Evolutionary conservation across 129 eudicot genomes (phyloP), one percentile per base, ranked within the genome.

Genomic region (Calendula officinalis): DNA sequence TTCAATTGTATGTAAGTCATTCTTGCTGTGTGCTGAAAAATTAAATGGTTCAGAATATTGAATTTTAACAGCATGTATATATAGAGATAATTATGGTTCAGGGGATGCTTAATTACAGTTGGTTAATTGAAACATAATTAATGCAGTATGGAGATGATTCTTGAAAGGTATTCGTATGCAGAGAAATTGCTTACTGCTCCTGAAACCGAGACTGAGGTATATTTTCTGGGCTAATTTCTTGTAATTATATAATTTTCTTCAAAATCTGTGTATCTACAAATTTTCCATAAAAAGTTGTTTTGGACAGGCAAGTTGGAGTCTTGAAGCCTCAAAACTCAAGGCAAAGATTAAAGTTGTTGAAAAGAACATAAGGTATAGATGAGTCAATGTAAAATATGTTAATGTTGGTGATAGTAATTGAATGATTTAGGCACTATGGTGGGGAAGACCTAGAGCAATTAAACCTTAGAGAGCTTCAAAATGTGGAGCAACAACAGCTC

Each of bases 401-500:
- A 51, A 36, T 12, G 39, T 22, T 64, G 1, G 48, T 50, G 12
- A 0, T 32, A n/a, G 50, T 27, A 44, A 4, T 59, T 59, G 39
- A 27, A 10, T 16, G 35, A 59, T 80, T 34, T 22, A 88, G 96
- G 87, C 81, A 85, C 54, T 88, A 80, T 76, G 84, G 22, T 36
- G 96, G 96, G 73, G 86, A 85, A 67, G 96, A 82, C 42, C 63
- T 88, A 34, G 90, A 80, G 46, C 72, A 81, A 27, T 59, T 88
- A 58, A 80, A 65, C 82, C 71, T 82, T 67, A 49, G 87, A 51
- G 90, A 88, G 72, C 94, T 88, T 62, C 96, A 85, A 59, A 74
- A 75, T 72, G 78, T 88, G 78, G 96, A 85, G 81, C 96, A 82
- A 50, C 96, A 88, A 71, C 76, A 17, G 86, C 91, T 72, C 82